Percentiles rank a stretch among this genome's conserved stretches.
Evolutionary conservation across 345 rosid species (phyloP).

Genomic region (Ricinus communis): DNA sequence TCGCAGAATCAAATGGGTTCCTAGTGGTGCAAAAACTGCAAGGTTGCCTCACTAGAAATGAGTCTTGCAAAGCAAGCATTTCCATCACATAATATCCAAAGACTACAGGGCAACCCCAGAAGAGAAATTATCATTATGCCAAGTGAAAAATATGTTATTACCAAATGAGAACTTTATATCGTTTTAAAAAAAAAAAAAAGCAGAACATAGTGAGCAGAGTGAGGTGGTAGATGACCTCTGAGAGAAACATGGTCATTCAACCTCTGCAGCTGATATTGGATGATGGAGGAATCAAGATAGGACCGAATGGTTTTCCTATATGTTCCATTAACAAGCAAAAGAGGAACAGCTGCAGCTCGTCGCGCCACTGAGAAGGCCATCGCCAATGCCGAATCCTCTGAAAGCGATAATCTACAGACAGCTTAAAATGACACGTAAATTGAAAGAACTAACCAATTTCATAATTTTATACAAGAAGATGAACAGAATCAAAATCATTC

Average conservation of each 20-base stretch:
- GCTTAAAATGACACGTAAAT: slow-evolving; percentile 13
- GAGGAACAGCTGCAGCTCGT: slow-evolving; percentile 95
- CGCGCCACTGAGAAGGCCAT: slow-evolving; percentile 98
- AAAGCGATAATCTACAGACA: slow-evolving; percentile 69
- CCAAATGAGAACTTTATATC: background rate
- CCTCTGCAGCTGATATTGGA: slow-evolving; percentile 89
- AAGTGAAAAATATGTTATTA: background rate
- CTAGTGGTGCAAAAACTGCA: too few relatives aligned
- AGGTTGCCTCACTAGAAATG: too few relatives aligned
- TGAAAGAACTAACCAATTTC: background rate
- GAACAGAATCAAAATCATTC: background rate
- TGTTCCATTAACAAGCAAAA: slow-evolving; percentile 96
- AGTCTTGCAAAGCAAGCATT: too few relatives aligned
- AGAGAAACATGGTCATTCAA: slow-evolving; percentile 70
- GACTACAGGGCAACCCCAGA: too few relatives aligned
- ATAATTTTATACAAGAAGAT: background rate
- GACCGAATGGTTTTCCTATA: slow-evolving; percentile 87
- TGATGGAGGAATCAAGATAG: slow-evolving; percentile 89
- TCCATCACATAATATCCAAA: too few relatives aligned
- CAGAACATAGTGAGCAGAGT: background rate
- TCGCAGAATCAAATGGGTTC: too few relatives aligned
- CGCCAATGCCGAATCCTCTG: slow-evolving; percentile 98
- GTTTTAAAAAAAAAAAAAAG: background rate
- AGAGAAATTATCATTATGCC: too few relatives aligned
- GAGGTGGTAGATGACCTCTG: slow-evolving; percentile 56